Base-by-base conservation (phyloP, 2,329 filamentous ascomycete species). In the Trichoderma sp. region DNA sequence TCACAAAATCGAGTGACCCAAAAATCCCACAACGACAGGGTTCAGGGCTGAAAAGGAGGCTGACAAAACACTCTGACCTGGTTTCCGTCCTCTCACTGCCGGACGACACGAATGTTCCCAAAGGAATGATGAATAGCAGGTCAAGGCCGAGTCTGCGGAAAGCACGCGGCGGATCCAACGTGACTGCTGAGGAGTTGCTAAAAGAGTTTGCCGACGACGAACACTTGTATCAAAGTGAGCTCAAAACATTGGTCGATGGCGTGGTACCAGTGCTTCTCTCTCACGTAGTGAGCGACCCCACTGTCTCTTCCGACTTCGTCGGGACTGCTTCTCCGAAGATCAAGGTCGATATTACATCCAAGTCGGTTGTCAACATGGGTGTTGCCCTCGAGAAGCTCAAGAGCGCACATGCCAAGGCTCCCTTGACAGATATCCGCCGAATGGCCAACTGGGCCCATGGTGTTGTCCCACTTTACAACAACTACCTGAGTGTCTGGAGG, bases 291-390 rank as follows among this genome's bases (percentile, higher is more conserved):
- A 93, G 93, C 76, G 91, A 91, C 1, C 89, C 89, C 16, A 87
- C 91, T 33, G 18, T 18, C 65, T 89, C 91, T 3, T 89, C 91
- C 24, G 91, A 92, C 5, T 86, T 96, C 3, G 95, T 96, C 80
- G 90, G 90, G 21, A 88, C 89, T 11, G 88, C 88, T 21, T 80
- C 85, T 16, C 85, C 87, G 29, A 85, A 86, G 16, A 85, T 87
- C 64, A 90, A 91, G 78, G 88, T 86, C 29, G 82, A 93, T 75
- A 83, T 88, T 77, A 89, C 95, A 78, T 95, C 94, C 16, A 94
- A 95, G 83, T 94, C 96, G 0, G 97, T 99, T 72, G 92, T 98
- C 60, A 92, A 95, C 79, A 98, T 99, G 95, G 97, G 97, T 8
- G 90, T 98, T 74, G 92, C 93, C 4, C 88, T 99, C 6, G 95